A percentile compares a stretch with the other conserved stretches of the same genome.
These are phyloP conservation scores for Annulohypoxylon stygium DNA, from an alignment of 495 filamentous ascomycete genomes.

Conservation along the genomic window DNA sequence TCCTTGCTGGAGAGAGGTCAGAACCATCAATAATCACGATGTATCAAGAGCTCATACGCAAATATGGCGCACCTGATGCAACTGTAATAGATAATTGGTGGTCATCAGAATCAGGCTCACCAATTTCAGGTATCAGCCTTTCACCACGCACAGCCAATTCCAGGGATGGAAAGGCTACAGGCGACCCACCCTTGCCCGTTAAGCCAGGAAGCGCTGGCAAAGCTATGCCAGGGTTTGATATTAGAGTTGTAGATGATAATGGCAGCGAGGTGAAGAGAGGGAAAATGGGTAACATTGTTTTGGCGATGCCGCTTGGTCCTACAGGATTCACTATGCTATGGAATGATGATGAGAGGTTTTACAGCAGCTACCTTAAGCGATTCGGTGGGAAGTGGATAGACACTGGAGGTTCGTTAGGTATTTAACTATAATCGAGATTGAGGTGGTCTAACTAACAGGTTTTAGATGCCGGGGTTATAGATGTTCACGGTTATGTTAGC, in stretches of 20 bases:
- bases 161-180: slow-evolving; percentile 48
- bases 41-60: slow-evolving; percentile 77
- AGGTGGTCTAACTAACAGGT: slow-evolving; percentile 24
- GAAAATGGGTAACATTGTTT: slow-evolving; percentile 91
- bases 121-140: slow-evolving; percentile 85
- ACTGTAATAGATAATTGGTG: slow-evolving; percentile 95
- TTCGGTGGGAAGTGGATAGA: slow-evolving; percentile 87
- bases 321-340: slow-evolving; percentile 89
- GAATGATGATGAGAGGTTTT: slow-evolving; percentile 86
- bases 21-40: slow-evolving; percentile 86
- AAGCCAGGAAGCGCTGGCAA: slow-evolving; percentile 91
- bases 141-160: slow-evolving; percentile 64
- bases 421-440: neutral
- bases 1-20: slow-evolving; percentile 89
- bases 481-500: slow-evolving; percentile 84
- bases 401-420: slow-evolving; percentile 68
- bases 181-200: slow-evolving; percentile 59
- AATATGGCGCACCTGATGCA: slow-evolving; percentile 72
- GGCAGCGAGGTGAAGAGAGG: slow-evolving; percentile 75
- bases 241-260: slow-evolving; percentile 82
- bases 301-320: slow-evolving; percentile 83
- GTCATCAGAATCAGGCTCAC: slow-evolving; percentile 91
- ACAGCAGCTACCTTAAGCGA: slow-evolving; percentile 80
- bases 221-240: slow-evolving; percentile 90
- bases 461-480: slow-evolving; percentile 83